These are phyloP conservation scores for Thelephora terrestris DNA, from an alignment of 1,284 basidiomycete genomes.

Conservation along the genomic window DNA sequence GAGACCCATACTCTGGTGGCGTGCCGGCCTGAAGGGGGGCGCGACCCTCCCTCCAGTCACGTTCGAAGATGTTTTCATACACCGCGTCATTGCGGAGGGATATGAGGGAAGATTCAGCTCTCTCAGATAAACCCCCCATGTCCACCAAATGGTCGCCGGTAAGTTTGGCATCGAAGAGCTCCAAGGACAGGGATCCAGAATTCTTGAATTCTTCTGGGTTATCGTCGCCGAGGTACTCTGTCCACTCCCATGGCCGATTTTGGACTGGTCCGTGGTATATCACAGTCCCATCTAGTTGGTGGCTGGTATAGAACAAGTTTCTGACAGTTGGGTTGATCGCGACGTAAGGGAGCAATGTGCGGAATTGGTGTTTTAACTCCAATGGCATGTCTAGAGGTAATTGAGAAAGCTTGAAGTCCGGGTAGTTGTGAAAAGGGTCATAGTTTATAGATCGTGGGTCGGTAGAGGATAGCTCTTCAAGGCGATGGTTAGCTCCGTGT, in stretches of 20 bases:
- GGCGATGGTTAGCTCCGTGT: not conserved
- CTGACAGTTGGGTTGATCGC: constrained; percentile 40
- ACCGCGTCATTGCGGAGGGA: constrained; percentile 55
- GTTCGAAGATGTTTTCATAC: constrained; percentile 52
- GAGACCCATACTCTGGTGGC: constrained; percentile 7
- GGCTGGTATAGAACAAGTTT: constrained; percentile 47
- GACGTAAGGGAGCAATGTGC: constrained; percentile 43
- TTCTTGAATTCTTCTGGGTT: constrained; percentile 38
- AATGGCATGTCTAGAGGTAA: constrained; percentile 47
- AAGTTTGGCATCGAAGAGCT: constrained; percentile 51
- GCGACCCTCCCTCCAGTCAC: constrained; percentile 69
- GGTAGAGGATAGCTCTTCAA: constrained; percentile 51
- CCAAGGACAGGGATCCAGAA: constrained; percentile 60
- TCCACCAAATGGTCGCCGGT: constrained; percentile 49
- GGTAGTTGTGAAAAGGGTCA: constrained; percentile 59
- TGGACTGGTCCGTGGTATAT: constrained; percentile 43
- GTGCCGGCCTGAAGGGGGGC: constrained; percentile 11
- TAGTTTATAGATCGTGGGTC: constrained; percentile 30
- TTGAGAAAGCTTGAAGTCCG: constrained; percentile 36
- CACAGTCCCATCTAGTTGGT: constrained; percentile 39
- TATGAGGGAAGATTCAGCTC: constrained; percentile 35
- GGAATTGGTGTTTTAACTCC: constrained; percentile 45
- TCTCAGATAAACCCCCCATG: constrained; percentile 9
- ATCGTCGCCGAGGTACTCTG: constrained; percentile 63
- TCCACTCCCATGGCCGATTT: constrained; percentile 79